These are phyloP conservation scores for Mariannaea sp. DNA, from an alignment of 2,329 filamentous ascomycete species.

Conservation along the genomic window DNA sequence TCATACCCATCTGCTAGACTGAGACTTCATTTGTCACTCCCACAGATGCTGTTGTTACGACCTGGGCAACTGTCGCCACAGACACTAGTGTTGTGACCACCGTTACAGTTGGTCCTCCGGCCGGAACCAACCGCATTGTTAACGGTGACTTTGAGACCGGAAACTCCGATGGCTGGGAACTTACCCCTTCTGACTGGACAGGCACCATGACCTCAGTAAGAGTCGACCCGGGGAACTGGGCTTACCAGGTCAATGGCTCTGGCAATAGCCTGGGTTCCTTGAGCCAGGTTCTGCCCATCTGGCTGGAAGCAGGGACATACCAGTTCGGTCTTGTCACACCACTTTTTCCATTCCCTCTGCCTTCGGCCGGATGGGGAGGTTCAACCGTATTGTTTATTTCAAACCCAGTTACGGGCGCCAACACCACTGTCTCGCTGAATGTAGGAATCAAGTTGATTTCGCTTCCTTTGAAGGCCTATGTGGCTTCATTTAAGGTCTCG, in stretches of 20 bases:
- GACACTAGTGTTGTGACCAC: constrained; percentile 12
- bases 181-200: constrained; percentile 9
- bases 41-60: neutral
- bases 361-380: neutral
- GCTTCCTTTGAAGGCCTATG: neutral
- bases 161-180: constrained; percentile 10
- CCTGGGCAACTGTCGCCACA: constrained; percentile 19
- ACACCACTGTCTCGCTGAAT: constrained; percentile 9
- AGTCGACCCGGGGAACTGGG: neutral
- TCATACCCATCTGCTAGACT: constrained; percentile 2
- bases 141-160: constrained; percentile 18
- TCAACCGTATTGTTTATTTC: constrained; percentile 8
- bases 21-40: constrained; percentile 7
- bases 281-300: constrained; percentile 3
- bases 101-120: constrained; percentile 15
- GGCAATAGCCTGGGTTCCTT: constrained; percentile 8
- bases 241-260: neutral
- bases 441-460: neutral
- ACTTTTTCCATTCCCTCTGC: neutral
- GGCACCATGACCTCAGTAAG: constrained; percentile 5
- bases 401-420: constrained; percentile 12
- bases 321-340: neutral
- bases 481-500: neutral
- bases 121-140: constrained; percentile 9
- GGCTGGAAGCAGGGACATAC: constrained; percentile 16